phyloP scores from a whole-genome alignment of 352 stramenopile species.

The Phytophthora fragariaefolia region DNA sequence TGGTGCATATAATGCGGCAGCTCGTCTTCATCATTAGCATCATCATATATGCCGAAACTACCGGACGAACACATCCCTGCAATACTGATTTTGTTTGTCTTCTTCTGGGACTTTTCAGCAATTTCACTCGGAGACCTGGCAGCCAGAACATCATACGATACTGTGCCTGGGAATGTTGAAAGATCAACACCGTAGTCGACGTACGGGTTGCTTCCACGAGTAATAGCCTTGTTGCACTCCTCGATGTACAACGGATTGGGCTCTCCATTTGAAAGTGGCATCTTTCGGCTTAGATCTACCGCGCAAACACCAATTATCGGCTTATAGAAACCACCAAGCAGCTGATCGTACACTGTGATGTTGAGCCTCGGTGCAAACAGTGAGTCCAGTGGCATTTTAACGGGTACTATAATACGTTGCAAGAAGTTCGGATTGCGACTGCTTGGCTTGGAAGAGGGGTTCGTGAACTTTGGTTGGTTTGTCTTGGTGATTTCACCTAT shows the following conservation, averaged over 20 bases:
- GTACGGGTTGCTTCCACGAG: slow-evolving; percentile 62
- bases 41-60: slow-evolving; percentile 43
- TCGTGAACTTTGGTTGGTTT: slow-evolving; percentile 73
- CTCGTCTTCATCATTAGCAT: slow-evolving; percentile 75
- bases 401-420: slow-evolving; percentile 81
- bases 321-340: slow-evolving; percentile 87
- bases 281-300: slow-evolving; percentile 77
- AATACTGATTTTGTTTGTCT: slow-evolving; percentile 12
- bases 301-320: slow-evolving; percentile 79
- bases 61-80: slow-evolving; percentile 27
- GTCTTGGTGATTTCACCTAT: slow-evolving; percentile 69
- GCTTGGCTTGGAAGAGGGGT: slow-evolving; percentile 78
- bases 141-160: slow-evolving; percentile 32
- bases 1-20: slow-evolving; percentile 73
- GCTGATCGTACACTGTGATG: slow-evolving; percentile 84
- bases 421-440: slow-evolving; percentile 90
- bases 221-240: slow-evolving; percentile 36
- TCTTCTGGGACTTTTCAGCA: slow-evolving; percentile 11
- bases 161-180: slow-evolving; percentile 60
- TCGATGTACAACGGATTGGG: slow-evolving; percentile 68
- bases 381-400: slow-evolving; percentile 86
- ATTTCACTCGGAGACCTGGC: slow-evolving; percentile 13
- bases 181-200: slow-evolving; percentile 65
- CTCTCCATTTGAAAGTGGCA: slow-evolving; percentile 70
- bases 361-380: slow-evolving; percentile 87